Evolutionary conservation across 441 rosid species (phyloP).

Genomic region (Viola pubescens): DNA sequence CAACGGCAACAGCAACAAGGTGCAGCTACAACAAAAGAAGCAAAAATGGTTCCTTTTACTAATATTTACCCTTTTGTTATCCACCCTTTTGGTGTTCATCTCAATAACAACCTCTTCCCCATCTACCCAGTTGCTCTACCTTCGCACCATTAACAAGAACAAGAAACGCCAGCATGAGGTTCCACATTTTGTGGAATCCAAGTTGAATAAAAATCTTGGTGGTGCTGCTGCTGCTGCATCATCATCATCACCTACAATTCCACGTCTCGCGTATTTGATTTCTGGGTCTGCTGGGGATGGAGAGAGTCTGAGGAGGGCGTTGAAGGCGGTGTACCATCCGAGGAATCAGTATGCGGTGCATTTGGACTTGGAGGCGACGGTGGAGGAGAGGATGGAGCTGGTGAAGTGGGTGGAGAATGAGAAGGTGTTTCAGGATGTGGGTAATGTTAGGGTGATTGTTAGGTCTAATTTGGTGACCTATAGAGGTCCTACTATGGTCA

Average conservation of each 20-base stretch:
- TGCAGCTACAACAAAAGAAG: slow-evolving; percentile 30
- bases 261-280: slow-evolving; percentile 23
- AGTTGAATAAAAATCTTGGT: slow-evolving; percentile 5
- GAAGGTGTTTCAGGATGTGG: slow-evolving; percentile 17
- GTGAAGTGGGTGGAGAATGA: slow-evolving; percentile 14
- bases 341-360: slow-evolving; percentile 22
- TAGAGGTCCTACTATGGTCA: slow-evolving; percentile 33
- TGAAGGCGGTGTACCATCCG: slow-evolving; percentile 25
- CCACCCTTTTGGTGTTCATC: slow-evolving; percentile 32
- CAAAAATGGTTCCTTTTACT: slow-evolving; percentile 36
- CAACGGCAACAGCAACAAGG: slow-evolving; percentile 11
- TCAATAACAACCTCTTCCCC: slow-evolving; percentile 26
- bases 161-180: slow-evolving; percentile 25
- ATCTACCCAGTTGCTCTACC: slow-evolving; percentile 15
- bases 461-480: slow-evolving; percentile 34
- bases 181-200: slow-evolving; percentile 19
- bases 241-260: slow-evolving; percentile 1
- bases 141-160: slow-evolving; percentile 9
- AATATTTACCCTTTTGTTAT: slow-evolving; percentile 26
- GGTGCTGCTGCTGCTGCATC: neutral
- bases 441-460: slow-evolving; percentile 23
- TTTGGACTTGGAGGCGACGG: slow-evolving; percentile 22
- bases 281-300: slow-evolving; percentile 26
- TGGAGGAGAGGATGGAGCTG: slow-evolving; percentile 22
- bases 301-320: slow-evolving; percentile 10